These are phyloP conservation scores for Aspergillus cristatus DNA, from an alignment of 495 filamentous ascomycete species.

Conservation along the genomic window DNA sequence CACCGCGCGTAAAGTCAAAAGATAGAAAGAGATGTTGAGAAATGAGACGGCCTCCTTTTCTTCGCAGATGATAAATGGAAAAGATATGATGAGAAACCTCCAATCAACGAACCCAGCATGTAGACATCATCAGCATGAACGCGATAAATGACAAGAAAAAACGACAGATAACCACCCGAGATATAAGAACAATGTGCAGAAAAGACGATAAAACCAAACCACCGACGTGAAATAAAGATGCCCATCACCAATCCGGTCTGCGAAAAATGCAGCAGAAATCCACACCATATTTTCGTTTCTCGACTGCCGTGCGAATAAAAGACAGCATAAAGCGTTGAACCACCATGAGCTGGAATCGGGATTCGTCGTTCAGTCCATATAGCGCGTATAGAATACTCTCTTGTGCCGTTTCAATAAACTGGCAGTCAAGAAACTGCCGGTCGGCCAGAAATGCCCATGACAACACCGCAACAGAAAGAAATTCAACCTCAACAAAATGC, in stretches of 20 bases:
- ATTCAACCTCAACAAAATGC: no score
- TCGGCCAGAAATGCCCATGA: no score
- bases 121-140: constrained; percentile 3
- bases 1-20: no score
- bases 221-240: no score
- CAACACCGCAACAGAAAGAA: no score
- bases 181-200: constrained; percentile 12
- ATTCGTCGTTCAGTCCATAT: no score
- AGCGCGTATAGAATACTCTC: no score
- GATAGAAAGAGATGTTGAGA: constrained; percentile 4
- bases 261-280: constrained; percentile 11
- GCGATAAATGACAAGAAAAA: constrained; percentile 6
- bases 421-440: no score
- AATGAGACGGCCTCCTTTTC: constrained; percentile 13
- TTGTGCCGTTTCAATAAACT: no score
- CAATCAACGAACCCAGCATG: constrained; percentile 3
- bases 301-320: constrained; percentile 15
- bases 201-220: constrained; percentile 20
- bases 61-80: constrained; percentile 13
- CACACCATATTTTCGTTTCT: constrained; percentile 15
- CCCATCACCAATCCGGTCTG: no score
- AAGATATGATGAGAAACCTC: constrained; percentile 9
- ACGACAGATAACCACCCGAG: constrained; percentile 25
- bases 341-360: not conserved
- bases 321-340: constrained; percentile 7